Evolutionary conservation across 192 early-diverging fungal species (phyloP).

Genomic region (Globomyces pollinis-pini): DNA sequence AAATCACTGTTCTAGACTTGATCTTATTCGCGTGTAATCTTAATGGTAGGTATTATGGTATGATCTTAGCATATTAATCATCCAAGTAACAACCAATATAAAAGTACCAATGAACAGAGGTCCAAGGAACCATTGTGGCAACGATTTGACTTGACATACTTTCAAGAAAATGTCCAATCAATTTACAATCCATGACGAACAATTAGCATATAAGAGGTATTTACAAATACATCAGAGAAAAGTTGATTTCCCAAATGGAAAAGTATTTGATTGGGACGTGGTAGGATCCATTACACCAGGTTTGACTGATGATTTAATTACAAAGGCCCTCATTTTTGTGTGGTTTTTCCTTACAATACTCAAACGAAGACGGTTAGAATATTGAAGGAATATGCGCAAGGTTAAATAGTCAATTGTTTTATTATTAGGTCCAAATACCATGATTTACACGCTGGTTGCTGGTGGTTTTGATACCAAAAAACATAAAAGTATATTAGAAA

Average conservation of each 20-base stretch:
- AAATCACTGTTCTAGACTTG: too few relatives aligned
- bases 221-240: constrained; percentile 20
- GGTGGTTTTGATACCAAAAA: constrained; percentile 46
- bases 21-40: too few relatives aligned
- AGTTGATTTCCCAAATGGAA: constrained; percentile 39
- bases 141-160: too few relatives aligned
- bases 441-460: constrained; percentile 51
- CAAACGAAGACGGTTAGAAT: constrained; percentile 44
- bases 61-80: too few relatives aligned
- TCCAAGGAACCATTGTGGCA: too few relatives aligned
- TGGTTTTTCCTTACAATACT: constrained; percentile 45
- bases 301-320: too few relatives aligned
- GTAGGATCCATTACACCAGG: constrained; percentile 38
- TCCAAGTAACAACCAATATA: too few relatives aligned
- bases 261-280: constrained; percentile 28
- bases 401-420: background rate
- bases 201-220: constrained; percentile 37
- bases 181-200: constrained; percentile 26
- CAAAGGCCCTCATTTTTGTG: constrained; percentile 39
- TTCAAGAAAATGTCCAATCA: background rate
- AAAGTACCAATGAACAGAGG: too few relatives aligned
- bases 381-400: constrained; percentile 52
- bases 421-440: constrained; percentile 46
- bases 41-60: too few relatives aligned
- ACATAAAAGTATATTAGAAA: constrained; percentile 36